A percentile compares a stretch with the other conserved stretches of the same genome.
phyloP scores from a whole-genome alignment of 352 stramenopile species.

The Hyaloperonospora arabidopsidis region DNA sequence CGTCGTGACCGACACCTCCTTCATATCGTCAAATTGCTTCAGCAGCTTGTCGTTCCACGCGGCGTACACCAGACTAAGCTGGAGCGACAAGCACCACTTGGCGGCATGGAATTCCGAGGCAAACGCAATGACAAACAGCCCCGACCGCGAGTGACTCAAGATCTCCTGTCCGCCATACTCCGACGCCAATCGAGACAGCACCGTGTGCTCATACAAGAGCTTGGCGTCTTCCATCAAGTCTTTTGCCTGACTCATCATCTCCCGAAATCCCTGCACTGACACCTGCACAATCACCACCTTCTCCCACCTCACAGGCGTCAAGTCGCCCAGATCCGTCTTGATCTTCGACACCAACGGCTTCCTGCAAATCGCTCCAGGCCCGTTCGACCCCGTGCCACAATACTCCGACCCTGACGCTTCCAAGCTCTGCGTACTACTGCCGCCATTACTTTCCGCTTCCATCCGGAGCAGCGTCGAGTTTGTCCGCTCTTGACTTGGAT shows the following conservation, averaged over 20 bases:
- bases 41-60: conserved; percentile 84
- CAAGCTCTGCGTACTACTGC: conserved; percentile 20
- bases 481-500: conserved; percentile 14
- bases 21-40: conserved; percentile 78
- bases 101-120: conserved; percentile 79
- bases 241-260: conserved; percentile 66
- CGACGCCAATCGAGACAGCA: conserved; percentile 70
- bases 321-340: conserved; percentile 72
- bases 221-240: conserved; percentile 85
- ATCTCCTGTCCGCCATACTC: conserved; percentile 82
- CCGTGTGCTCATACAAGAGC: conserved; percentile 79
- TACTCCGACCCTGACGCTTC: conserved; percentile 33
- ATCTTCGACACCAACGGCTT: conserved; percentile 56
- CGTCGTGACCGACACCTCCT: conserved; percentile 53
- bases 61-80: conserved; percentile 78
- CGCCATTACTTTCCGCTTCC: conserved; percentile 17
- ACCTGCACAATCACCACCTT: conserved; percentile 83
- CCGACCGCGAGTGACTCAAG: conserved; percentile 61
- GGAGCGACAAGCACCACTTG: conserved; percentile 82
- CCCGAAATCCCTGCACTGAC: conserved; percentile 73
- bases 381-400: conserved; percentile 19
- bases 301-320: conserved; percentile 67
- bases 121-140: conserved; percentile 80
- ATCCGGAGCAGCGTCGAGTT: conserved; percentile 16
- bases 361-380: conserved; percentile 34